Evolutionary conservation across 2,329 filamentous ascomycete genomes (phyloP), one percentile per base, ranked within the genome.

Genomic region (Ophiosphaerella narmari): DNA sequence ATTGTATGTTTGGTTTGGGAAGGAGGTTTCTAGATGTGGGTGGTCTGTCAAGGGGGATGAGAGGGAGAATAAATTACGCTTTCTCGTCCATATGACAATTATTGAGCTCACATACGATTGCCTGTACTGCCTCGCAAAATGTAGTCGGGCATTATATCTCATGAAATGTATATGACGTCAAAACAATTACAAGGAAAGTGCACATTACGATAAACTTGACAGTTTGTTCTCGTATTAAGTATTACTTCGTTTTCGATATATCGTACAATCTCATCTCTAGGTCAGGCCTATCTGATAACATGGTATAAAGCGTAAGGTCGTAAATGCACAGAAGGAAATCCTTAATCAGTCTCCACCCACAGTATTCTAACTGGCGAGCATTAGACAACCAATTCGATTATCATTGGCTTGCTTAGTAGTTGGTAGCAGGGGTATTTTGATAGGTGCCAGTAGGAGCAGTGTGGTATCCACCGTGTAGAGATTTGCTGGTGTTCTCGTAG

Each of bases 391-490:
- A 14, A 18, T 14, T 24, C 31, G 35, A 37, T 18, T n/a, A 21
- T 14, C 45, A 21, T 1, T 36, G 21, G 24, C 8, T 12, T 7
- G 35, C 32, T 39, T 59, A 56, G 39, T 56, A 58, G 44, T 58
- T 56, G 41, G 52, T 54, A 3, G 66, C 62, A 13, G 63, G 60
- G 39, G 66, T 52, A 29, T 50, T 53, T n/a, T 51, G 53, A 49
- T 76, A 74, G 29, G 74, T 75, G 21, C 72, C 72, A 4, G 68
- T 67, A 2, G 77, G 77, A 9, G 74, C 74, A 26, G 76, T 79
- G 68, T 79, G 77, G 58, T 78, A 79, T 7, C 75, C 75, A 32
- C 70, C 66, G n/a, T 62, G 59, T 13, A 73, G 54, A 4, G 68
- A 65, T 60, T 73, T 74, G 56, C 66, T 60, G 54, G 57, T 57